These are phyloP conservation scores for Lentinula aciculospora DNA, from an alignment of 768 basidiomycete species.

Conservation along the genomic window DNA sequence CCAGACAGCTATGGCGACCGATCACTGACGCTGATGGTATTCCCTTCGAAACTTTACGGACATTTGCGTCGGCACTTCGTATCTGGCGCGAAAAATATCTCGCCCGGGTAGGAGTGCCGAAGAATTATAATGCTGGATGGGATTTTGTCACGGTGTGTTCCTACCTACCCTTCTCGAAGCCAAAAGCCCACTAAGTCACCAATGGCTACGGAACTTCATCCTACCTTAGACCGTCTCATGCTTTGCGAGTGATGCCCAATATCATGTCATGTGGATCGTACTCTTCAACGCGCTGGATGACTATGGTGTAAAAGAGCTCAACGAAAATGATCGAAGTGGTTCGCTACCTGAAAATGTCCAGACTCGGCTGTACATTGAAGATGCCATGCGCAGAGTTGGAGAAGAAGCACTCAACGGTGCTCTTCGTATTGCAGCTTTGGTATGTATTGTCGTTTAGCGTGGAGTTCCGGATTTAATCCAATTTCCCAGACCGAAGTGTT, in stretches of 20 bases:
- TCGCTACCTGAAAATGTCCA: conserved; percentile 25
- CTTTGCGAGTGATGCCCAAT: conserved; percentile 84
- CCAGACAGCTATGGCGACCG: conserved; percentile 76
- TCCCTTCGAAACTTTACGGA: conserved; percentile 55
- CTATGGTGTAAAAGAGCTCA: conserved; percentile 74
- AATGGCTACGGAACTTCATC: background rate
- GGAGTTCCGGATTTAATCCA: background rate
- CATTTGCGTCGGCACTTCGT: conserved; percentile 49
- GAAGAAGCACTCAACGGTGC: conserved; percentile 85
- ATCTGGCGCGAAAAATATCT: conserved; percentile 78
- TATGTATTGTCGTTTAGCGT: conserved; percentile 24
- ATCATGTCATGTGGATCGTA: conserved; percentile 89
- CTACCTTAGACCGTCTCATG: conserved; percentile 37
- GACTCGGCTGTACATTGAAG: conserved; percentile 50
- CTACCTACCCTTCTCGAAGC: background rate
- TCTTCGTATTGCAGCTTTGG: conserved; percentile 83
- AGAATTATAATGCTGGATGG: conserved; percentile 80
- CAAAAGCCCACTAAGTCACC: background rate
- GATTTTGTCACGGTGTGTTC: conserved; percentile 66
- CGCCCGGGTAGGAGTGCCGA: conserved; percentile 78
- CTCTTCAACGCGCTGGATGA: conserved; percentile 80
- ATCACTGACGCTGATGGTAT: conserved; percentile 74
- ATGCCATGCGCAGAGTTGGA: conserved; percentile 60
- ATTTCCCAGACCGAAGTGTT: conserved; percentile 65
- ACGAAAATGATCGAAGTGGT: conserved; percentile 36